Percentiles rank a stretch among this genome's conserved stretches.
Evolutionary conservation across 176 grass and related monocot genomes (phyloP).

Genomic region (Tuctoria greenei): DNA sequence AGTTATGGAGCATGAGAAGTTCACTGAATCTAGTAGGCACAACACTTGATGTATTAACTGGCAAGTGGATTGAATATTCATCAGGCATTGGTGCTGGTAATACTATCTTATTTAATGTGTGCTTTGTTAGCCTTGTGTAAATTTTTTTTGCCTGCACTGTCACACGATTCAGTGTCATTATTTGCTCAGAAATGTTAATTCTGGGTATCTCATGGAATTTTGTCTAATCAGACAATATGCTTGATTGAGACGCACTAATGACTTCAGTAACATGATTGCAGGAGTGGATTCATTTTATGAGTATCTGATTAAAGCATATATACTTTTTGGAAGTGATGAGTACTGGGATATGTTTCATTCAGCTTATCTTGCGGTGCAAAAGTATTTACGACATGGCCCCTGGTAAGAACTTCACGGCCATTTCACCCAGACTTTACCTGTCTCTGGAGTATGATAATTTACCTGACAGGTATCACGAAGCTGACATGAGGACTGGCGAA

Average conservation of each 20-base stretch:
- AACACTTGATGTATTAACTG: constrained; percentile 84
- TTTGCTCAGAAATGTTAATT: constrained; percentile 12
- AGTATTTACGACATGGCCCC: constrained; percentile 89
- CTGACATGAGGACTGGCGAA: constrained; percentile 95
- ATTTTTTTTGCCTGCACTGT: not conserved
- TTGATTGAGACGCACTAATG: constrained; percentile 28
- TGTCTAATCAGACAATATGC: constrained; percentile 3
- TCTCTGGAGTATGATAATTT: not conserved
- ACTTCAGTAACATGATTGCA: constrained; percentile 45
- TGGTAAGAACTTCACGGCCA: constrained; percentile 48
- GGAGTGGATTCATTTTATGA: constrained; percentile 99
- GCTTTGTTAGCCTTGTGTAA: constrained; percentile 2
- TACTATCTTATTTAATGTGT: constrained; percentile 29
- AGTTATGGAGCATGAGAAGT: constrained; percentile 99
- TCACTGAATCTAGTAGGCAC: constrained; percentile 94
- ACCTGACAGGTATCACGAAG: constrained; percentile 82
- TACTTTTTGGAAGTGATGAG: constrained; percentile 91
- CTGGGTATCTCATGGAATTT: constrained; percentile 6
- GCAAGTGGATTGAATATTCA: constrained; percentile 95
- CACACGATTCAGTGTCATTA: constrained; percentile 18
- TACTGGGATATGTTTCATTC: constrained; percentile 98
- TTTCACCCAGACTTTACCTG: not conserved
- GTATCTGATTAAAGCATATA: constrained; percentile 94
- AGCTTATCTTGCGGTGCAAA: constrained; percentile 90
- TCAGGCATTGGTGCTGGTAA: constrained; percentile 96